Base-by-base conservation (phyloP, 129 eudicot species). In the Helichrysum umbraculigerum region DNA sequence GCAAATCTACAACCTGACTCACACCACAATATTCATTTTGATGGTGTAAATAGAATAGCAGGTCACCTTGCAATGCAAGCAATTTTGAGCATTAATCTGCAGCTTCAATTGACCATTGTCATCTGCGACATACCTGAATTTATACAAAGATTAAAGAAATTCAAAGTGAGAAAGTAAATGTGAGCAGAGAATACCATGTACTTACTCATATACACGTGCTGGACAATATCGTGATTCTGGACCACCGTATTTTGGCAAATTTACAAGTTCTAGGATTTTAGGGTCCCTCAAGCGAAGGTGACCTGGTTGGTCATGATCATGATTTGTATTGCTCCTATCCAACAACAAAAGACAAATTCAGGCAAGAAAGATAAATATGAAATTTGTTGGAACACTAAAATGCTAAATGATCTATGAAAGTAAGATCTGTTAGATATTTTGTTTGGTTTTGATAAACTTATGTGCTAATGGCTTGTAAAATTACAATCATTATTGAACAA, bases 161-260 rank as follows among this genome's bases (percentile, higher is more conserved):
- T 16, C 5, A 11, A 61, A n/a, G 4, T 1, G 52, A 56, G 15
- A 12, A 30, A 41, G 11, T 22, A 16, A 63, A 50, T 39, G 34
- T 2, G 47, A 51, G 42, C 4, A 28, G 47, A 42, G 30, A 29
- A 41, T 67, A 21, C 3, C 1, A 11, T 7, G 21, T 59, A 65
- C 85, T 83, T 91, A 94, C 99, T 94, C 99, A 6, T 94, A 94
- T 70, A 94, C 99, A 64, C 96, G 99, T 33, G 99, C 99, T 22
- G 99, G 99, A 76, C 99, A 94, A 81, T 86, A 94, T 71, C 96
- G 86, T 19, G 97, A 82, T 81, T 94, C 99, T 29, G 97, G 99
- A 77, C 87, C 99, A 64, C 87, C 97, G 79, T 87, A 94, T 28
- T 72, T 83, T 9, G 99, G 96, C 71, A 89, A 83, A 81, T 94